Evolutionary conservation across 2,329 filamentous ascomycete genomes (phyloP).

Genomic region (Zymoseptoria pseudotritici): DNA sequence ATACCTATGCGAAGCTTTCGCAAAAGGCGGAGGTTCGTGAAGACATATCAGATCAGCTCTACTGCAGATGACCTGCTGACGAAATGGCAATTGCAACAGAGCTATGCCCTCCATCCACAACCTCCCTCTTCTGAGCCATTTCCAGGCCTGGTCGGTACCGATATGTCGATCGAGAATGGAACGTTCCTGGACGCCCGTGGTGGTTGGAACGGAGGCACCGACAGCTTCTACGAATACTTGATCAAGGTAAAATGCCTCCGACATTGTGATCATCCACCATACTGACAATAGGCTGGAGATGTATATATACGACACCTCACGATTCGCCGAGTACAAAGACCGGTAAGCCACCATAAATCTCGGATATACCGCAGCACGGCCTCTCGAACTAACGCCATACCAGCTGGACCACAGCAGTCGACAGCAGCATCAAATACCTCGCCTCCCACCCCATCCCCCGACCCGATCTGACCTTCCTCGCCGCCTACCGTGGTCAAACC

Average conservation of each 20-base stretch:
- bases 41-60: not conserved
- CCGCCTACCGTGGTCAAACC: slow-evolving; percentile 45
- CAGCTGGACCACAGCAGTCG: slow-evolving; percentile 63
- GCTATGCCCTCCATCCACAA: slow-evolving; percentile 60
- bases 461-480: slow-evolving; percentile 66
- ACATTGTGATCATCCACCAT: not conserved
- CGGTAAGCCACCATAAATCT: slow-evolving; percentile 30
- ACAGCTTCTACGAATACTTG: slow-evolving; percentile 83
- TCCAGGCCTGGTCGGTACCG: slow-evolving; percentile 65
- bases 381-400: not conserved
- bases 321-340: slow-evolving; percentile 60
- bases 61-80: not conserved
- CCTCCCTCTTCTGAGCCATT: slow-evolving; percentile 61
- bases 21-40: slow-evolving; percentile 46
- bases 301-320: slow-evolving; percentile 66
- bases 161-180: slow-evolving; percentile 58
- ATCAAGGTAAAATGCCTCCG: slow-evolving; percentile 49
- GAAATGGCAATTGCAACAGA: slow-evolving; percentile 16
- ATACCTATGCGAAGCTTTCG: slow-evolving; percentile 57
- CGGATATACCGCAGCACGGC: not conserved
- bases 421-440: slow-evolving; percentile 67
- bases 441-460: slow-evolving; percentile 58
- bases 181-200: slow-evolving; percentile 59
- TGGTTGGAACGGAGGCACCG: slow-evolving; percentile 69
- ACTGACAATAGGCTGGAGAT: slow-evolving; percentile 40